Base-by-base conservation (phyloP, 2,329 filamentous ascomycete species). In the Plenodomus tracheiphilus region DNA sequence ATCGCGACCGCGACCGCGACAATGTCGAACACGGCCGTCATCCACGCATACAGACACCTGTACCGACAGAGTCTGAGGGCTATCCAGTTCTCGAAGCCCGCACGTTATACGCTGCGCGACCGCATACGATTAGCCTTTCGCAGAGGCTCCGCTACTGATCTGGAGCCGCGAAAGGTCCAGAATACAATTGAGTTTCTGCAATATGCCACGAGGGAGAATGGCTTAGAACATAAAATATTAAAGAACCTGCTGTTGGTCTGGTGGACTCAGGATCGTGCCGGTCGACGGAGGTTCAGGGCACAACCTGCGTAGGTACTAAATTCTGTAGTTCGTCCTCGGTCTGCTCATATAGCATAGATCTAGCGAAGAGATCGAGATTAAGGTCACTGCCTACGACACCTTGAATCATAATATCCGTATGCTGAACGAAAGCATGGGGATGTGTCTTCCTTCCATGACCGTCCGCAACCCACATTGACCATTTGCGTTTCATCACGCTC, bases 381-480 rank as follows among this genome's bases (percentile, higher is more conserved):
- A 60, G 39, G 63, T 56, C 13, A 73, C 66, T 36, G 71, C 78
- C 6, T 86, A 80, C 65, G 75, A 79, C 39, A 81, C 87, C 60
- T 89, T 88, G 65, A 81, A 90, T 45, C 82, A 82, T 74, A 89
- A 86, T 7, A 68, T 92, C 40, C 79, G 78, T 16, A 88, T 88
- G 86, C 75, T 92, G 46, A 91, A 92, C 64, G 83, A 86, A 66
- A 85, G 79, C 6, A 85, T 91, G 85, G 81, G 82, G 1, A 66
- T 89, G 36, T 88, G 85, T 46, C 60, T 79, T 19, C 70, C 66
- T 30, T 53, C 62, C 13, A 63, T 61, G 62, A 71, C 64, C 17
- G 46, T 63, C 40, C 64, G 68, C 49, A 61, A 65, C 30, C 62
- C 64, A 10, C 56, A 45, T 45, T 66, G 54, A 57, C 25, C 28